Evolutionary conservation across 2,329 filamentous ascomycete species (phyloP).

Genomic region (Gyromitra esculenta): DNA sequence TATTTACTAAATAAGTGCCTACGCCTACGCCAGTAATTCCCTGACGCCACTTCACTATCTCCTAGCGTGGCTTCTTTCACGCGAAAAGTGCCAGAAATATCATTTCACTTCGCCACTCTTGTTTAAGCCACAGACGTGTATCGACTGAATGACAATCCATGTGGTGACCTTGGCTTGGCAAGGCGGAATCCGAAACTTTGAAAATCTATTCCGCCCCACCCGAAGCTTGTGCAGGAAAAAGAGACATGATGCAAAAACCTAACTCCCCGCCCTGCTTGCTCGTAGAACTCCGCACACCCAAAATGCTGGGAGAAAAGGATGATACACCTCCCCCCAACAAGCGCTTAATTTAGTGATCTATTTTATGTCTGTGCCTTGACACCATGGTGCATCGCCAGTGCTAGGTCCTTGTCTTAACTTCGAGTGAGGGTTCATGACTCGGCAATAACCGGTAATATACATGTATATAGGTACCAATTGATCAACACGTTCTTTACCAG

Average conservation of each 20-base stretch:
- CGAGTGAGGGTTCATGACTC: conserved; percentile 49
- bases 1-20: conserved; percentile 1
- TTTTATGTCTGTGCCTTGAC: neutral
- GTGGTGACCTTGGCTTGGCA: neutral
- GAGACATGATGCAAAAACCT: neutral
- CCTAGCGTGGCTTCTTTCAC: neutral
- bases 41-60: conserved; percentile 22
- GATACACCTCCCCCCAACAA: neutral
- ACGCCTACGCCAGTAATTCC: neutral
- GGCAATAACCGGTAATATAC: conserved; percentile 19
- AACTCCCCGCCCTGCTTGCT: neutral
- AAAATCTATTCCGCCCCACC: conserved; percentile 27
- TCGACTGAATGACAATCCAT: neutral
- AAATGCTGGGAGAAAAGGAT: neutral
- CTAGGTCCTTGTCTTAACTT: neutral
- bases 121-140: neutral
- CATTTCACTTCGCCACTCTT: conserved; percentile 41
- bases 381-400: neutral
- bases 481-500: conserved; percentile 7
- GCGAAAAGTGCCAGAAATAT: conserved; percentile 40
- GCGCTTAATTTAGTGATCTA: neutral
- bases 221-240: conserved; percentile 25
- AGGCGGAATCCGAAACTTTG: conserved; percentile 10
- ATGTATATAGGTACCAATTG: neutral
- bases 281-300: neutral